A percentile compares a stretch with the other conserved stretches of the same genome.
Conservation (phyloP, 139 green algal species). For the Haematococcus lacustris region DNA sequence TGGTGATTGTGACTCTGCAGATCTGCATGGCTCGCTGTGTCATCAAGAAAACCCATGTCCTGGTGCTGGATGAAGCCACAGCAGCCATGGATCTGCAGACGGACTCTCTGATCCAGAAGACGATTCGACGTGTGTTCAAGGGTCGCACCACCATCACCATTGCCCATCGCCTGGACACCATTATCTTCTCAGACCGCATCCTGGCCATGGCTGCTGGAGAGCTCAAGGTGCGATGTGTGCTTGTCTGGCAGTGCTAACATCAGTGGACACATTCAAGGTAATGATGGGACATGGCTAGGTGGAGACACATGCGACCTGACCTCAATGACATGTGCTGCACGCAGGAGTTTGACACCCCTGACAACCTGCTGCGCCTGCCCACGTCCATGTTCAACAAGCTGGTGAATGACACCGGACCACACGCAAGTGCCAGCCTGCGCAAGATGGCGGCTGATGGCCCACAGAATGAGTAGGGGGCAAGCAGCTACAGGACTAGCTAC, state of each 20-base stretch:
- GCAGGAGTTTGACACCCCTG: slow-evolving; percentile 27
- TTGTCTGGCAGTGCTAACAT: too few species aligned
- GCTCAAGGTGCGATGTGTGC: slow-evolving; percentile 28
- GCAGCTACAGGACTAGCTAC: too few species aligned
- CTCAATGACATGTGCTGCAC: not conserved
- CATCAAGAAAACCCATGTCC: slow-evolving; percentile 45
- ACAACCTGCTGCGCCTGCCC: not conserved
- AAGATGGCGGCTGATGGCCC: slow-evolving; percentile 9
- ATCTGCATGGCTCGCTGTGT: slow-evolving; percentile 75
- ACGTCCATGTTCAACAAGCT: slow-evolving; percentile 5
- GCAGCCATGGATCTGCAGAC: slow-evolving; percentile 58
- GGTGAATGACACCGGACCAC: slow-evolving; percentile 1
- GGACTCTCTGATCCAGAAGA: slow-evolving; percentile 45
- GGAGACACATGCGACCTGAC: not conserved
- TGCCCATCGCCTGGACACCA: slow-evolving; percentile 53
- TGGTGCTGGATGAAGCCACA: slow-evolving; percentile 77
- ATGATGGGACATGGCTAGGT: not conserved
- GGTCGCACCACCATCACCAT: slow-evolving; percentile 47
- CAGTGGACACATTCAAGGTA: not conserved
- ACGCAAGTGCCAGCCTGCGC: slow-evolving; percentile 1
- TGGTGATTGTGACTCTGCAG: too few species aligned
- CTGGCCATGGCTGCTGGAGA: slow-evolving; percentile 36
- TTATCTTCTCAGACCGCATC: slow-evolving; percentile 47
- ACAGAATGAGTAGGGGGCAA: not conserved
- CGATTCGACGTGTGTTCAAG: slow-evolving; percentile 41